Conservation (phyloP, 352 stramenopile species). For the Pythium folliculosum region DNA sequence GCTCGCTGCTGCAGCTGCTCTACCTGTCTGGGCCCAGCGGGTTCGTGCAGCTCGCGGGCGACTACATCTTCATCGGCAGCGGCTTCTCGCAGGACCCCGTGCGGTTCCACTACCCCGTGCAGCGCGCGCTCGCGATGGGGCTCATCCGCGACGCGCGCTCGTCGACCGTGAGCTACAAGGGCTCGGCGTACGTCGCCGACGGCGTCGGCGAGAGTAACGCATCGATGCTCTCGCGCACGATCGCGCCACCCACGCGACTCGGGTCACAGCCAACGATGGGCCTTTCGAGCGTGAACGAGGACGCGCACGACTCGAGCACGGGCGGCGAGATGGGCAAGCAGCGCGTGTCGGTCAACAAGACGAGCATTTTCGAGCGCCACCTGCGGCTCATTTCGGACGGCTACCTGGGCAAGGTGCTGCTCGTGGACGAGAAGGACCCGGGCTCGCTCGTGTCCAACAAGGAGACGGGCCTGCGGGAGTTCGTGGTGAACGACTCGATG, state of each 20-base stretch:
- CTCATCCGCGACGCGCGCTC: conserved; percentile 22
- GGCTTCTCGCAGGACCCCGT: conserved; percentile 40
- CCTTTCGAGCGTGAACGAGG: neutral
- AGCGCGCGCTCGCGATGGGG: conserved; percentile 40
- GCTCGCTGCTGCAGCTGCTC: conserved; percentile 49
- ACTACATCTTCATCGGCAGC: conserved; percentile 52
- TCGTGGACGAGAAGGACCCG: conserved; percentile 42
- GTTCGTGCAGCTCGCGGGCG: conserved; percentile 44
- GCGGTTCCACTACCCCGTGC: conserved; percentile 39
- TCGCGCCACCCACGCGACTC: neutral
- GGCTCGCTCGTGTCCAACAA: conserved; percentile 37
- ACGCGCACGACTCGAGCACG: neutral
- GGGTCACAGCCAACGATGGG: conserved; percentile 1
- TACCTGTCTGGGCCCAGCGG: conserved; percentile 57
- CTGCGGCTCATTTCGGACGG: conserved; percentile 41
- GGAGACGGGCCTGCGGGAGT: conserved; percentile 39
- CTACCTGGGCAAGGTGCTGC: conserved; percentile 39
- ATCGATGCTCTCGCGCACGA: neutral
- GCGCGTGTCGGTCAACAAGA: conserved; percentile 19
- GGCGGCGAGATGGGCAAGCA: neutral
- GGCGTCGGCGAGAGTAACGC: conserved; percentile 15
- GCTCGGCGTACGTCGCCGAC: conserved; percentile 9
- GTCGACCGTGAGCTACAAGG: conserved; percentile 9
- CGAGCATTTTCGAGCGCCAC: conserved; percentile 50
- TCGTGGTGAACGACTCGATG: conserved; percentile 43